Conservation (phyloP, 2,329 filamentous ascomycete genomes). For the Juglanconis juglandina region DNA sequence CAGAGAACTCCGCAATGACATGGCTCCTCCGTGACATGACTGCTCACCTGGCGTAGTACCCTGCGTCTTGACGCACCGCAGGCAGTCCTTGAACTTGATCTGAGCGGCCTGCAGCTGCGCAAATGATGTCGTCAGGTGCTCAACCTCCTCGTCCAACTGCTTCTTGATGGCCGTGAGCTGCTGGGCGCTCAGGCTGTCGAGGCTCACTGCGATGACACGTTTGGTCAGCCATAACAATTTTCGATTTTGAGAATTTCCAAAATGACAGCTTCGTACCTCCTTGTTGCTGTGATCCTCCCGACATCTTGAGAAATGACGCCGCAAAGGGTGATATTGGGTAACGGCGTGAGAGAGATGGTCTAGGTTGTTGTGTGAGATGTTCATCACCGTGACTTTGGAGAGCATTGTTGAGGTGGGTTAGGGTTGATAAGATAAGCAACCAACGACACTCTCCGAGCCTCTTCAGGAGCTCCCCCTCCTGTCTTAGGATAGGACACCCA, state of each 20-base stretch:
- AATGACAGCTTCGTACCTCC: constrained; percentile 1
- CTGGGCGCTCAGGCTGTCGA: constrained; percentile 74
- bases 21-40: constrained; percentile 29
- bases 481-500: too few species aligned
- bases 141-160: constrained; percentile 92
- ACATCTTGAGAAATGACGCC: constrained; percentile 15
- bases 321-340: not conserved
- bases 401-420: not conserved
- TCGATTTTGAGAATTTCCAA: not conserved
- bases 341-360: not conserved
- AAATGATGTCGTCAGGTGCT: constrained; percentile 89
- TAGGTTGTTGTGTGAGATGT: not conserved
- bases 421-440: not conserved
- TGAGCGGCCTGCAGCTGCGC: constrained; percentile 86
- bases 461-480: not conserved
- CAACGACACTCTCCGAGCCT: not conserved
- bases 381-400: not conserved
- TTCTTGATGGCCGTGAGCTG: constrained; percentile 92
- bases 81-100: constrained; percentile 86
- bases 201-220: constrained; percentile 42
- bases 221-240: not conserved
- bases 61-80: constrained; percentile 64
- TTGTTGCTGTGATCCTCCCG: constrained; percentile 18
- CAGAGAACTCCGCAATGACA: not conserved
- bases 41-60: constrained; percentile 19